Evolutionary conservation across 2,329 filamentous ascomycete species (phyloP).

Genomic region (Beauveria caledonica): DNA sequence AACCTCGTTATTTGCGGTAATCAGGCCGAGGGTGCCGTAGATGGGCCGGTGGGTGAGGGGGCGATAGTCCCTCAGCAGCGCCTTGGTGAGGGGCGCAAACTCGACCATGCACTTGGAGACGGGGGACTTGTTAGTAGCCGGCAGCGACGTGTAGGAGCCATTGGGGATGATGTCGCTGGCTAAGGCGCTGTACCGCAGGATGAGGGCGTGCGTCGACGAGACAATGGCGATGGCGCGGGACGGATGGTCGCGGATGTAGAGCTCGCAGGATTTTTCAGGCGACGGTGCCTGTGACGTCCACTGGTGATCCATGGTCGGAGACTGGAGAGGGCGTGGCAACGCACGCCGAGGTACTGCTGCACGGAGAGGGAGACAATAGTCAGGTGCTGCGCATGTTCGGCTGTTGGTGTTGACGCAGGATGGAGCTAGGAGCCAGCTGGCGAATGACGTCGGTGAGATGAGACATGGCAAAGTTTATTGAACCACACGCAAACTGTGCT

Average conservation of each 20-base stretch:
- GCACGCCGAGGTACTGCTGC: conserved; percentile 3
- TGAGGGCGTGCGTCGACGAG: conserved; percentile 69
- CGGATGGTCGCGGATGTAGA: conserved; percentile 79
- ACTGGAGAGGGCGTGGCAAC: conserved; percentile 1
- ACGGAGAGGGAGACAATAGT: background rate
- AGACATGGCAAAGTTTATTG: background rate
- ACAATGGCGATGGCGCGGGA: conserved; percentile 82
- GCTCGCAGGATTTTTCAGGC: conserved; percentile 58
- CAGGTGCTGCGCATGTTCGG: background rate
- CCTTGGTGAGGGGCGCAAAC: conserved; percentile 57
- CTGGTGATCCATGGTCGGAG: conserved; percentile 39
- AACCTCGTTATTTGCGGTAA: conserved; percentile 74
- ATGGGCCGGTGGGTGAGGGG: conserved; percentile 65
- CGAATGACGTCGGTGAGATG: conserved; percentile 5
- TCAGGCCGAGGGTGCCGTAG: conserved; percentile 80
- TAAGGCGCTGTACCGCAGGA: conserved; percentile 70
- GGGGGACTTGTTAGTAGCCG: conserved; percentile 35
- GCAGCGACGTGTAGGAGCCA: conserved; percentile 48
- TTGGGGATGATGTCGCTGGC: conserved; percentile 52
- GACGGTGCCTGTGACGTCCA: conserved; percentile 41
- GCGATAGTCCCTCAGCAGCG: conserved; percentile 69
- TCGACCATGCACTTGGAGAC: conserved; percentile 76
- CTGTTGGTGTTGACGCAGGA: background rate
- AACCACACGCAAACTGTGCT: background rate
- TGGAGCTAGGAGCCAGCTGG: background rate